phyloP scores from a whole-genome alignment of 2,329 filamentous ascomycete genomes.

The Hansfordia pulvinata region DNA sequence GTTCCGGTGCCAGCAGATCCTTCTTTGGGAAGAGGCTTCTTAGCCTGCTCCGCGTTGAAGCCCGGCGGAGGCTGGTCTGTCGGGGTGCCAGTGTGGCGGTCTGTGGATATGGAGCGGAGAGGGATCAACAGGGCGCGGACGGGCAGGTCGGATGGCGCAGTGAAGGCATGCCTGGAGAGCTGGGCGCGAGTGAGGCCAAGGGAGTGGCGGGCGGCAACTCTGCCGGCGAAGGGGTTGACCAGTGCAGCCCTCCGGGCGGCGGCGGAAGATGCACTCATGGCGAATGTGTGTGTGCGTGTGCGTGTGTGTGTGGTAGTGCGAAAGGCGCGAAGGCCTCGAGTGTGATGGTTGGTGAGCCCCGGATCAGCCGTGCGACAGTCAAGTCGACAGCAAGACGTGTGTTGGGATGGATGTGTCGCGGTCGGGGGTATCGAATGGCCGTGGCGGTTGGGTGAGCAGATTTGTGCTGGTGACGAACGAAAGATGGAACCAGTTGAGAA shows the following conservation, averaged over 20 bases:
- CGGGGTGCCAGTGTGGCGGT: slow-evolving; percentile 37
- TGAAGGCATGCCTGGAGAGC: slow-evolving; percentile 30
- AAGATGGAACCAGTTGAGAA: no score
- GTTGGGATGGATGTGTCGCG: no score
- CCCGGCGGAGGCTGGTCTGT: slow-evolving; percentile 66
- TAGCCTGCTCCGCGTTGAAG: slow-evolving; percentile 81
- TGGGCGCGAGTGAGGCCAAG: slow-evolving; percentile 31
- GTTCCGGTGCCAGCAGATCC: no score
- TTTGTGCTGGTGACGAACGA: no score
- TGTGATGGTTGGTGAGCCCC: no score
- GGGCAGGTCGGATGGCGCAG: slow-evolving; percentile 28
- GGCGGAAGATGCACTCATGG: slow-evolving; percentile 42
- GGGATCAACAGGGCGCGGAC: slow-evolving; percentile 45
- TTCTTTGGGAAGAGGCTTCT: slow-evolving; percentile 63
- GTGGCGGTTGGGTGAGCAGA: no score
- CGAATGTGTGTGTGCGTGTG: slow-evolving; percentile 4
- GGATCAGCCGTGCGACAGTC: no score
- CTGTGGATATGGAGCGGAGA: slow-evolving; percentile 41
- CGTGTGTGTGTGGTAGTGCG: no score
- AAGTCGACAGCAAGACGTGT: no score
- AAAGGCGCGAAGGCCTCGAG: no score
- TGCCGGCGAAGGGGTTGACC: slow-evolving; percentile 37
- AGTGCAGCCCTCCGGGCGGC: slow-evolving; percentile 40
- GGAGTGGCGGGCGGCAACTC: slow-evolving; percentile 28
- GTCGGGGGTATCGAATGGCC: no score